Evolutionary conservation across 306 rosid species (phyloP), one percentile per base, ranked within the genome.

Genomic region (Crotalaria pallida): DNA sequence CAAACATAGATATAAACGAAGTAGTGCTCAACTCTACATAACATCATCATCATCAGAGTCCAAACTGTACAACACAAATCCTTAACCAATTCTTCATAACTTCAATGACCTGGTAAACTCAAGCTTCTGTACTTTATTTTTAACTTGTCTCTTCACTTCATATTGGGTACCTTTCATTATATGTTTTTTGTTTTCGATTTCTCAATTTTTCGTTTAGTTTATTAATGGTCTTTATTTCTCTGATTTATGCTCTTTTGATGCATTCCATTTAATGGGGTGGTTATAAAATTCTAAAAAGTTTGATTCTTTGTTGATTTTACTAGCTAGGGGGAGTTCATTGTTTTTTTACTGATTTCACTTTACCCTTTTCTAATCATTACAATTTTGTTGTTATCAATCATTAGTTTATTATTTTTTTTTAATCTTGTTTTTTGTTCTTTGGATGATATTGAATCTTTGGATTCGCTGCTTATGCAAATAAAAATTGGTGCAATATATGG

Each of bases 21-120:
- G 33, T 63, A 43, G 12, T 9, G 26, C 27, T 36, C 10, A 24
- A 68, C 18, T 3, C 0, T 3, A 1, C 72, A 5, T 2, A 67
- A 57, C 73, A 22, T 36, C 1, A n/a, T n/a, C n/a, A n/a, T n/a
- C n/a, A n/a, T 2, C 47, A 41, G 0, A 12, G 50, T 10, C 34
- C 23, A 17, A 38, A 38, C 8, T 31, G 6, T 27, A 26, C 45
- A 57, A 58, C 43, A 41, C 13, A 3, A 13, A 36, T 16, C 59
- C 11, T 16, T 76, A 36, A 78, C 67, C 71, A 70, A 13, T 65
- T 53, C 71, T 22, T 57, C 64, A 19, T n/a, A 18, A 18, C 26
- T 22, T 71, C 49, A 72, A 57, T 77, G 71, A 74, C 83, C 49
- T 36, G 85, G 81, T 80, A 48, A 83, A 72, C 75, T 75, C 58